Base-by-base conservation (phyloP, 176 grass and related monocot genomes). In the Dendrocalamus sinicus region DNA sequence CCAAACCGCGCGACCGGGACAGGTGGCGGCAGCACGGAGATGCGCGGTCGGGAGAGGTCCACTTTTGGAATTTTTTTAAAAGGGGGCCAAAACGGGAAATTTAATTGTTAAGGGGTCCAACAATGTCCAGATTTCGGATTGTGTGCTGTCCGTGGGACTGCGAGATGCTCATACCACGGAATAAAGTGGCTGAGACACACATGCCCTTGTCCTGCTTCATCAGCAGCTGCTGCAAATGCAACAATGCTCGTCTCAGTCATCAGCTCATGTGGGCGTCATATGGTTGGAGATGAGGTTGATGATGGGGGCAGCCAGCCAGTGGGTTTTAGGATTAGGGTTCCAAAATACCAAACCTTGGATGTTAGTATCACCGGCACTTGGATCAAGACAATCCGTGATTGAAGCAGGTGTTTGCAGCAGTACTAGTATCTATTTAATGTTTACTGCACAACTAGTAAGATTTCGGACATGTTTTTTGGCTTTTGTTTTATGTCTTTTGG, bases 321-420 rank as follows among this genome's bases (percentile, higher is more conserved):
- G 39, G 13, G 7, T 53, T 11, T 12, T 47, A 47, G 45, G 45
- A 17, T 72, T 83, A 72, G 52, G 52, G 14, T 73, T 71, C 81
- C 57, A 30, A 74, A 39, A 74, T 39, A 74, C 55, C 81, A 64
- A 74, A 63, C 57, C 70, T 32, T 73, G 55, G 11, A 37, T 50
- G 41, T 63, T 74, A 50, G 52, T 41, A 11, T 11, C 32, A 41
- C 39, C 3, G 0, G 39, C 37, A n/a, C 8, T n/a, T 70, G 9
- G 17, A 9, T 70, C 35, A 58, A 39, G 35, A 13, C 22, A 32
- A 17, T 22, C 64, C 79, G 64, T 81, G 64, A 69, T 41, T n/a
- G 16, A 44, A 44, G 43, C 43, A 44, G 43, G 43, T 9, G 43
- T 8, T 44, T 44, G 43, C 44, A 46, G 45, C 45, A 12, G 10